These are phyloP conservation scores for Penicillium sumatraense DNA, from an alignment of 2,329 filamentous ascomycete genomes.

Conservation along the genomic window DNA sequence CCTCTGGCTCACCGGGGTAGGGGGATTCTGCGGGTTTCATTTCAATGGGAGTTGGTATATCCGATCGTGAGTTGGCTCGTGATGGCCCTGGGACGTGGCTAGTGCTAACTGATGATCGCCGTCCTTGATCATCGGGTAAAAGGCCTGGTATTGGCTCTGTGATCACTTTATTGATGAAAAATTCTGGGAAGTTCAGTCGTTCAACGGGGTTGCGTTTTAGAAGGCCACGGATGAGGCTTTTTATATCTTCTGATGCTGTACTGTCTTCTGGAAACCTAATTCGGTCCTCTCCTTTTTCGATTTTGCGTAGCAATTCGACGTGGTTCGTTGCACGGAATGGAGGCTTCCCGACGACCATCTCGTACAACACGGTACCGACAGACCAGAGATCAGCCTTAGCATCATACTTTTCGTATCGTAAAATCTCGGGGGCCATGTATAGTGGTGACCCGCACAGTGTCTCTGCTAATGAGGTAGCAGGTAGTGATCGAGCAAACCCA, in stretches of 20 bases:
- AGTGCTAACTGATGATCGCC: slow-evolving; percentile 24
- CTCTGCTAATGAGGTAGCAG: slow-evolving; percentile 88
- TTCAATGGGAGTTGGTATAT: slow-evolving; percentile 17
- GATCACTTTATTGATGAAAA: slow-evolving; percentile 78
- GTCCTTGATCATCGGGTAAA: slow-evolving; percentile 73
- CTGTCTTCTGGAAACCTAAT: slow-evolving; percentile 81
- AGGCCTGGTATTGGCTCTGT: slow-evolving; percentile 77
- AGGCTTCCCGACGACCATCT: slow-evolving; percentile 89
- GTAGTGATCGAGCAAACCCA: slow-evolving; percentile 92
- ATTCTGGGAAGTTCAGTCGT: slow-evolving; percentile 81
- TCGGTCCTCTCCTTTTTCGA: slow-evolving; percentile 83
- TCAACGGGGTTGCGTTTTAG: slow-evolving; percentile 86
- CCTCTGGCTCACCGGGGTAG: slow-evolving; percentile 26
- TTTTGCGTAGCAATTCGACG: slow-evolving; percentile 88
- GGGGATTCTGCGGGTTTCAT: slow-evolving; percentile 28
- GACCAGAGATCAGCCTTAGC: slow-evolving; percentile 98
- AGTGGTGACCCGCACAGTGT: slow-evolving; percentile 95
- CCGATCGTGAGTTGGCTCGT: slow-evolving; percentile 24
- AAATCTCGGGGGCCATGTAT: slow-evolving; percentile 98
- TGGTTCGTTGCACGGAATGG: slow-evolving; percentile 94
- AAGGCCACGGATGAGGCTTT: slow-evolving; percentile 76
- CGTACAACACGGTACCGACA: slow-evolving; percentile 90
- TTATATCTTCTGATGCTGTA: slow-evolving; percentile 74
- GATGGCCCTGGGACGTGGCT: slow-evolving; percentile 13
- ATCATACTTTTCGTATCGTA: slow-evolving; percentile 96